phyloP scores from a whole-genome alignment of 1,284 basidiomycete genomes.

The Cryptococcus hybrid region DNA sequence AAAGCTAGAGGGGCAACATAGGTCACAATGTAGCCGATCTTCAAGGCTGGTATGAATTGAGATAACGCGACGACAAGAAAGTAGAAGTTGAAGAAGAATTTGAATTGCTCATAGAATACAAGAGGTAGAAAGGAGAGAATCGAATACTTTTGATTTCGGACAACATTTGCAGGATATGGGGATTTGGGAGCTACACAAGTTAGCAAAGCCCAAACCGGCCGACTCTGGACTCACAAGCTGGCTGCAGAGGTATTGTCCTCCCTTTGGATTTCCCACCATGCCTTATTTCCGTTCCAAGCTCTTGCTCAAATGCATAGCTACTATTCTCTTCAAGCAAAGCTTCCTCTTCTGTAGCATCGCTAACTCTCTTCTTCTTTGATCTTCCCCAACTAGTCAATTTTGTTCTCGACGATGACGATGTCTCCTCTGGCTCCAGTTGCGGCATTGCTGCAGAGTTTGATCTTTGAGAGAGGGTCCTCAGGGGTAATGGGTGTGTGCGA shows the following conservation, averaged over 20 bases:
- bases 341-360: constrained; percentile 32
- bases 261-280: constrained; percentile 53
- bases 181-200: constrained; percentile 22
- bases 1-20: constrained; percentile 96
- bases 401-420: constrained; percentile 1
- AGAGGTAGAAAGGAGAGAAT: constrained; percentile 90
- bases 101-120: constrained; percentile 99
- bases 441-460: constrained; percentile 2
- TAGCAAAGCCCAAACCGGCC: neutral
- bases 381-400: constrained; percentile 7
- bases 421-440: neutral
- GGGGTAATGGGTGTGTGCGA: constrained; percentile 4
- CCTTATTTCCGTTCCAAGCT: neutral
- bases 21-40: constrained; percentile 95
- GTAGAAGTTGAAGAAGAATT: constrained; percentile 99
- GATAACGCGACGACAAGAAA: constrained; percentile 95
- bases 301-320: neutral
- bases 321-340: constrained; percentile 14
- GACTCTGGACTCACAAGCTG: constrained; percentile 57
- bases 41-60: constrained; percentile 93
- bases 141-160: constrained; percentile 98
- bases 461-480: constrained; percentile 20
- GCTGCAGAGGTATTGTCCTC: constrained; percentile 71
- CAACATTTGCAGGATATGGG: constrained; percentile 67
- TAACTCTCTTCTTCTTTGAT: constrained; percentile 29